phyloP scores from a whole-genome alignment of 192 early-diverging fungal genomes.

The Backusella westeae region DNA sequence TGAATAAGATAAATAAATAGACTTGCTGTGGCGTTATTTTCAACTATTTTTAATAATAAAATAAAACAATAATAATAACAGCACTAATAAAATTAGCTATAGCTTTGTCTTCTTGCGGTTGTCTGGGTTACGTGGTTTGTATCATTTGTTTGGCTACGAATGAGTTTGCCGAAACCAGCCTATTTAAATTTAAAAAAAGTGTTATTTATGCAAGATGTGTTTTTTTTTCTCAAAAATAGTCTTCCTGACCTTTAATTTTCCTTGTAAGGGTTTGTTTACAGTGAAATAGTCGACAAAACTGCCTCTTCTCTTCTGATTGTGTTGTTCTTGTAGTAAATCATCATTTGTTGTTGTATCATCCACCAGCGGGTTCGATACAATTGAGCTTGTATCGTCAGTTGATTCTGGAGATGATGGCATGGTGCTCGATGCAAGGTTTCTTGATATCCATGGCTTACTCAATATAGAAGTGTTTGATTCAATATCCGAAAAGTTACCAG shows the following conservation, averaged over 20 bases:
- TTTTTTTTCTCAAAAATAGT: background rate
- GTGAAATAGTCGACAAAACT: conserved; percentile 9
- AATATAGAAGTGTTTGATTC: conserved; percentile 14
- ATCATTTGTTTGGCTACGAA: conserved; percentile 2
- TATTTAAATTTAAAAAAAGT: background rate
- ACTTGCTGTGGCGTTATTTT: no score
- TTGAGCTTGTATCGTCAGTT: background rate
- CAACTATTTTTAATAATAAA: no score
- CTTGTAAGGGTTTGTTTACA: conserved; percentile 14
- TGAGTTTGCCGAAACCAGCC: background rate
- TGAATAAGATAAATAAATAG: no score
- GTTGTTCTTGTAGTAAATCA: background rate
- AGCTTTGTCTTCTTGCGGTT: background rate
- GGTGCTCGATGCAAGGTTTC: background rate
- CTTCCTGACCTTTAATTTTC: conserved; percentile 7
- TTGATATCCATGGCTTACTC: conserved; percentile 17
- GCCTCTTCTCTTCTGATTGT: conserved; percentile 5
- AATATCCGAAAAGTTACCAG: conserved; percentile 14
- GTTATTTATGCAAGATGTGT: no score
- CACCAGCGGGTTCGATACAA: background rate
- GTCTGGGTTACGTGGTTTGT: background rate
- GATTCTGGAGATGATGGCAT: background rate
- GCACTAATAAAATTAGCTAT: background rate
- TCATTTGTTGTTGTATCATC: background rate
- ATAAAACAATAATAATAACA: background rate